A percentile compares a stretch with the other conserved stretches of the same genome.
phyloP scores from a whole-genome alignment of 1,139 yeast genomes.

The Blastobotrys serpentis region DNA sequence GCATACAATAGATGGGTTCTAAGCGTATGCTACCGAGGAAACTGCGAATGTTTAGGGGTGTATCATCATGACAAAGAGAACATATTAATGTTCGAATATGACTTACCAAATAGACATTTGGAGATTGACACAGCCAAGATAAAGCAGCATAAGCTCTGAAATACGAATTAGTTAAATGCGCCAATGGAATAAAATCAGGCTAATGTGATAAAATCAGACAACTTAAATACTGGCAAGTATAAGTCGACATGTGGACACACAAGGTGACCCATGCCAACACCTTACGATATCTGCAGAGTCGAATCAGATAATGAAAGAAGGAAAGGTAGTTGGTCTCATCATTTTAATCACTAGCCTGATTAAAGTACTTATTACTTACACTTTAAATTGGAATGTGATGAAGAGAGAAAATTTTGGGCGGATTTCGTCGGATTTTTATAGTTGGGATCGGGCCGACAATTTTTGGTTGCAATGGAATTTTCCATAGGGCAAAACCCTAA shows the following conservation, averaged over 20 bases:
- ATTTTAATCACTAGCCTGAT: conserved; percentile 17
- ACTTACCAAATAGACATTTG: not conserved
- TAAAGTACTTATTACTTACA: conserved; percentile 9
- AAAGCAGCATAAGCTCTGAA: conserved; percentile 3
- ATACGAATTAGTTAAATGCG: too few species aligned
- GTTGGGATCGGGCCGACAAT: conserved; percentile 3
- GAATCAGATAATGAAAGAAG: conserved; percentile 82
- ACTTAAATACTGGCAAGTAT: conserved; percentile 80
- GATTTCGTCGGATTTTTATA: conserved; percentile 9
- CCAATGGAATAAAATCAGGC: too few species aligned
- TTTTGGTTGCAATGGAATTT: conserved; percentile 5
- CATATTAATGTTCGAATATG: not conserved
- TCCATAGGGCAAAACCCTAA: not conserved
- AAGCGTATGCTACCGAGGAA: conserved; percentile 83
- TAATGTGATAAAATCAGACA: conserved; percentile 52
- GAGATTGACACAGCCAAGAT: not conserved
- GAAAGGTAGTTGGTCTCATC: conserved; percentile 36
- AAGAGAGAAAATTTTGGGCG: conserved; percentile 9
- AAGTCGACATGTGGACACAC: conserved; percentile 43
- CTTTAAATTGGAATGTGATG: conserved; percentile 2
- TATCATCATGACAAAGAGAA: conserved; percentile 61
- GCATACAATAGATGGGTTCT: conserved; percentile 76
- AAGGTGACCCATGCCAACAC: conserved; percentile 41
- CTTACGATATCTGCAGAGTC: conserved; percentile 86
- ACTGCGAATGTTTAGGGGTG: conserved; percentile 82